A percentile compares a stretch with the other conserved stretches of the same genome.
Conservation (phyloP, 2,329 filamentous ascomycete species). For the Ramularia collo-cygni region DNA sequence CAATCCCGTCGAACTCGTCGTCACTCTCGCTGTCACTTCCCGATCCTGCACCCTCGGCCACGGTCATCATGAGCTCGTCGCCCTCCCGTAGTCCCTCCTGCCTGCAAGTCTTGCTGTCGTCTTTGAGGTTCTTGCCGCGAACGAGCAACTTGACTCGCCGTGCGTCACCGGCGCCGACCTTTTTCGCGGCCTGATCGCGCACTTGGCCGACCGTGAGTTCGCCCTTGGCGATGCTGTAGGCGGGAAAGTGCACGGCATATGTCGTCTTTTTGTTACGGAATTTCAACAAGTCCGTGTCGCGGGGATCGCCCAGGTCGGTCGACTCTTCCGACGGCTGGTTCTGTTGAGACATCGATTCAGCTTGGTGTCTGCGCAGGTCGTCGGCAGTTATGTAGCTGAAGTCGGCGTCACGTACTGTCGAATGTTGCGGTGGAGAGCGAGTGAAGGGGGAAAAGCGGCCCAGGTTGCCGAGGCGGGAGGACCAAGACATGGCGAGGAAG, state of each 20-base stretch:
- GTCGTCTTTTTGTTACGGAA: slow-evolving; percentile 61
- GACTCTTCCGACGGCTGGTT: slow-evolving; percentile 37
- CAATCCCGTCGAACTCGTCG: slow-evolving; percentile 36
- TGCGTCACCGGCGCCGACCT: slow-evolving; percentile 55
- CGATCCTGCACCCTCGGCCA: slow-evolving; percentile 45
- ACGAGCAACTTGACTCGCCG: slow-evolving; percentile 61
- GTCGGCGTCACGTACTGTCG: slow-evolving; percentile 64
- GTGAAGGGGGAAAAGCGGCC: slow-evolving; percentile 46
- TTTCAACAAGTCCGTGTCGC: slow-evolving; percentile 63
- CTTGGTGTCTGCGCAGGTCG: slow-evolving; percentile 47
- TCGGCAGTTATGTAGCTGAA: slow-evolving; percentile 78
- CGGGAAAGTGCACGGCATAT: slow-evolving; percentile 66
- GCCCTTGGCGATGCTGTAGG: slow-evolving; percentile 67
- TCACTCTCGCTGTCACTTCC: slow-evolving; percentile 34
- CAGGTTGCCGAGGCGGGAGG: slow-evolving; percentile 39
- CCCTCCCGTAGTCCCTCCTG: slow-evolving; percentile 53
- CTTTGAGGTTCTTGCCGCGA: slow-evolving; percentile 65
- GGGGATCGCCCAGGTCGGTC: slow-evolving; percentile 33
- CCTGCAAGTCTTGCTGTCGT: slow-evolving; percentile 50
- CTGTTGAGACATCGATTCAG: slow-evolving; percentile 23
- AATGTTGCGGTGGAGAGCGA: slow-evolving; percentile 33
- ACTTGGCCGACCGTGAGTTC: slow-evolving; percentile 62
- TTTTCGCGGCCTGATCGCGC: slow-evolving; percentile 58
- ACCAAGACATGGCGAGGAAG: slow-evolving; percentile 40
- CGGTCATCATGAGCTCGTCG: slow-evolving; percentile 54